A percentile compares a stretch with the other conserved stretches of the same genome.
phyloP scores from a whole-genome alignment of 768 basidiomycete genomes.

The Leccinum olivaceopallidum region DNA sequence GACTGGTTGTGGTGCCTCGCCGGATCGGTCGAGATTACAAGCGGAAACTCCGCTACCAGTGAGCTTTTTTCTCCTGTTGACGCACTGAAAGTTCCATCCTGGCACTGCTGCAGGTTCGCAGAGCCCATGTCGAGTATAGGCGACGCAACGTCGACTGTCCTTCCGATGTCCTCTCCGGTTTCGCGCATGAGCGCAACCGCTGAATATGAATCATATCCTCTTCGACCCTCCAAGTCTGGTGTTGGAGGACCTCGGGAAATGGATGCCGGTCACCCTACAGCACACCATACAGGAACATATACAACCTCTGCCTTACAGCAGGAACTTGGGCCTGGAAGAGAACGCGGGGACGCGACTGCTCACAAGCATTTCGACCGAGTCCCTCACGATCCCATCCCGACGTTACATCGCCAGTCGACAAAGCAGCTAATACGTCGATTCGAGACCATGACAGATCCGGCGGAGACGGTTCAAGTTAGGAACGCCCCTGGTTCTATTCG shows the following conservation, averaged over 20 bases:
- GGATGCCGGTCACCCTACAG: conserved; percentile 1
- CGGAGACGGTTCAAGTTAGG: conserved; percentile 8
- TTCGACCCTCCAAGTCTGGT: conserved; percentile 12
- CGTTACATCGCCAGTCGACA: conserved; percentile 40
- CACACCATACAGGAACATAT: background rate
- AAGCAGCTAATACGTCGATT: conserved; percentile 55
- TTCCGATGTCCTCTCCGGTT: conserved; percentile 16
- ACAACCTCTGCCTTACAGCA: background rate
- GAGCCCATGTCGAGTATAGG: conserved; percentile 19
- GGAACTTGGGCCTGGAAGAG: background rate
- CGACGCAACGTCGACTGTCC: conserved; percentile 15
- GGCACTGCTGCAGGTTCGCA: background rate
- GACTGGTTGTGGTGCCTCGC: conserved; percentile 2
- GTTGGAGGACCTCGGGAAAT: conserved; percentile 25
- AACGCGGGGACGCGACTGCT: background rate
- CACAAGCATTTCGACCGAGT: conserved; percentile 4
- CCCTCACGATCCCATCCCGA: background rate
- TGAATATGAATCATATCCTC: background rate
- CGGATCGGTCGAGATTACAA: conserved; percentile 14
- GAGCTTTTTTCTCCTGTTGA: background rate
- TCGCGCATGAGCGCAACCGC: conserved; percentile 11
- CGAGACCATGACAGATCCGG: conserved; percentile 42
- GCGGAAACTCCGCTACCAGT: background rate
- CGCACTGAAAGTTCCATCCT: background rate
- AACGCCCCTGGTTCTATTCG: conserved; percentile 13